These are phyloP conservation scores for Cytospora piceicola DNA, from an alignment of 2,329 filamentous ascomycete genomes.

Conservation along the genomic window DNA sequence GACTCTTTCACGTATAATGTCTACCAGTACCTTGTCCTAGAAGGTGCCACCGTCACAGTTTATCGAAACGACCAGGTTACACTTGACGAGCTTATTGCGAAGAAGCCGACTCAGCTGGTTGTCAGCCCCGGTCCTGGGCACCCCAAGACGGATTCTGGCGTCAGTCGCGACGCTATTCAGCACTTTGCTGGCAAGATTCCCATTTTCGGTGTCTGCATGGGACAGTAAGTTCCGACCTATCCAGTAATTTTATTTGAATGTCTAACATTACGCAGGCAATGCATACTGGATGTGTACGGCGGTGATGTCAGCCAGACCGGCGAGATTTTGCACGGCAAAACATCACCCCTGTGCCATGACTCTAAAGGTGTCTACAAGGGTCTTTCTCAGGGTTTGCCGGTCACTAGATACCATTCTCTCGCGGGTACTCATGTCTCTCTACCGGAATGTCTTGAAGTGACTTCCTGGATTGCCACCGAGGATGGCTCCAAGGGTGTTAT, in stretches of 20 bases:
- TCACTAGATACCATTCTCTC: constrained; percentile 95
- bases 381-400: constrained; percentile 78
- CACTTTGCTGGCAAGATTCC: constrained; percentile 95
- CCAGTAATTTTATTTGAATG: background rate
- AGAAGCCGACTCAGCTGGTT: constrained; percentile 90
- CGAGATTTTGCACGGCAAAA: constrained; percentile 97
- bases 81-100: constrained; percentile 78
- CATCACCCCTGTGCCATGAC: constrained; percentile 87
- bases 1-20: constrained; percentile 99
- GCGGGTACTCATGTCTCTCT: constrained; percentile 89
- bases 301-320: constrained; percentile 90
- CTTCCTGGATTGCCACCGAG: constrained; percentile 81
- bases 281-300: constrained; percentile 92
- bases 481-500: constrained; percentile 85
- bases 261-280: constrained; percentile 64
- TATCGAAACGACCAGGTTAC: constrained; percentile 91
- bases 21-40: constrained; percentile 96
- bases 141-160: constrained; percentile 85
- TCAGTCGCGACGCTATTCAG: constrained; percentile 88
- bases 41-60: constrained; percentile 88
- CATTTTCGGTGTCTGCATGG: constrained; percentile 98
- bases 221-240: constrained; percentile 67
- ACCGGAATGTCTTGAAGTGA: constrained; percentile 83
- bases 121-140: constrained; percentile 95
- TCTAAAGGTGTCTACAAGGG: constrained; percentile 86